Evolutionary conservation across 441 rosid genomes (phyloP).

Genomic region (Eruca vesicaria): DNA sequence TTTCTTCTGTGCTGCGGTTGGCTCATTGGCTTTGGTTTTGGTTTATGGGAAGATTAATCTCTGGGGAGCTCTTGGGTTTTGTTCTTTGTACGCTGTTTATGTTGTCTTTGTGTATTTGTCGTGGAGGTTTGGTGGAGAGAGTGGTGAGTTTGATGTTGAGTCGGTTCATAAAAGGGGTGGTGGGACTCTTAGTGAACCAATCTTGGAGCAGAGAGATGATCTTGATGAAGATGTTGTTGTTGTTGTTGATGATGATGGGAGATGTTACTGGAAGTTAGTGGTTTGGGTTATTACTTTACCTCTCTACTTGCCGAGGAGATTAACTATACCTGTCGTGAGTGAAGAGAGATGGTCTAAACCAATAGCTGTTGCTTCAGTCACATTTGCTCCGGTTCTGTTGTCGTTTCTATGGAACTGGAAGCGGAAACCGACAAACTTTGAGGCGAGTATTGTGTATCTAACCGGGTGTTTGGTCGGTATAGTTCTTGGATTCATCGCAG

Average conservation of each 20-base stretch:
- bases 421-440: constrained; percentile 34
- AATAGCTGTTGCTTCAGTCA: constrained; percentile 59
- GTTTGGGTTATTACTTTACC: constrained; percentile 60
- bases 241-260: neutral
- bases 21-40: constrained; percentile 52
- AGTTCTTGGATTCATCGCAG: constrained; percentile 62
- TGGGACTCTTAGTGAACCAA: constrained; percentile 33
- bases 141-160: constrained; percentile 26
- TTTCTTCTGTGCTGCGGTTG: constrained; percentile 60
- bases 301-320: constrained; percentile 71
- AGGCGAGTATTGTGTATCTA: constrained; percentile 40
- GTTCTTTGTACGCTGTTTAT: constrained; percentile 55
- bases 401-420: constrained; percentile 59
- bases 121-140: constrained; percentile 31
- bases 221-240: constrained; percentile 15
- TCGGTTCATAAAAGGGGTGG: constrained; percentile 26
- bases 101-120: constrained; percentile 42
- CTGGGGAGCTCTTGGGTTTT: constrained; percentile 68
- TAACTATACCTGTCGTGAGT: constrained; percentile 72
- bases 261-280: constrained; percentile 24
- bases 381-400: constrained; percentile 65
- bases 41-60: constrained; percentile 55
- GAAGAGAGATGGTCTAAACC: constrained; percentile 81
- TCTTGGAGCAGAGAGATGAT: constrained; percentile 17
- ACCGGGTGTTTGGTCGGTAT: constrained; percentile 52